A percentile compares a stretch with the other conserved stretches of the same genome.
These are phyloP conservation scores for Gleditsia sinensis DNA, from an alignment of 306 rosid species.

Conservation along the genomic window DNA sequence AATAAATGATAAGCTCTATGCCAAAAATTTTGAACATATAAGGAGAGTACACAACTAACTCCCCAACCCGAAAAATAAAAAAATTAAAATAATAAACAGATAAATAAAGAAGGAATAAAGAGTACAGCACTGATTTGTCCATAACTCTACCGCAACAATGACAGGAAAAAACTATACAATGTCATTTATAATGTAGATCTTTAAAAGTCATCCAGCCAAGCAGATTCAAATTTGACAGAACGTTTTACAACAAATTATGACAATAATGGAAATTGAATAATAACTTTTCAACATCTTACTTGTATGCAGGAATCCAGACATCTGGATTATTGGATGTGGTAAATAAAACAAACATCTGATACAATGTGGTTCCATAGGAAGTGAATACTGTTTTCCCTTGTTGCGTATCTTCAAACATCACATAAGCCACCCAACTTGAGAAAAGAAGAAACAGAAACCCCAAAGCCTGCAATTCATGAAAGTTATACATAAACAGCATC, in stretches of 20 bases:
- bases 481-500: conserved; percentile 15
- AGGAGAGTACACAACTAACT: too few relatives aligned
- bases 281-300: conserved; percentile 56
- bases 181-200: too few relatives aligned
- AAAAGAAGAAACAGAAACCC: conserved; percentile 87
- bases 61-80: too few relatives aligned
- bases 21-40: too few relatives aligned
- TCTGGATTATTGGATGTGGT: conserved; percentile 94
- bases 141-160: too few relatives aligned
- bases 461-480: conserved; percentile 71
- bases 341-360: conserved; percentile 85
- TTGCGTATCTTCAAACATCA: conserved; percentile 89
- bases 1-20: too few relatives aligned
- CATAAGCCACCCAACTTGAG: conserved; percentile 93
- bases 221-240: conserved; percentile 14
- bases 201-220: conserved; percentile 19
- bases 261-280: background rate
- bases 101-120: too few relatives aligned
- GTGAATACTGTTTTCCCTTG: conserved; percentile 82
- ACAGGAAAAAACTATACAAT: too few relatives aligned
- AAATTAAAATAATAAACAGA: too few relatives aligned
- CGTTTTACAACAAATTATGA: background rate
- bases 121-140: too few relatives aligned
- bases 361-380: conserved; percentile 76
- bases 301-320: conserved; percentile 99